A percentile compares a stretch with the other conserved stretches of the same genome.
Evolutionary conservation across 352 stramenopile species (phyloP).

Genomic region (Phytophthora idaei): DNA sequence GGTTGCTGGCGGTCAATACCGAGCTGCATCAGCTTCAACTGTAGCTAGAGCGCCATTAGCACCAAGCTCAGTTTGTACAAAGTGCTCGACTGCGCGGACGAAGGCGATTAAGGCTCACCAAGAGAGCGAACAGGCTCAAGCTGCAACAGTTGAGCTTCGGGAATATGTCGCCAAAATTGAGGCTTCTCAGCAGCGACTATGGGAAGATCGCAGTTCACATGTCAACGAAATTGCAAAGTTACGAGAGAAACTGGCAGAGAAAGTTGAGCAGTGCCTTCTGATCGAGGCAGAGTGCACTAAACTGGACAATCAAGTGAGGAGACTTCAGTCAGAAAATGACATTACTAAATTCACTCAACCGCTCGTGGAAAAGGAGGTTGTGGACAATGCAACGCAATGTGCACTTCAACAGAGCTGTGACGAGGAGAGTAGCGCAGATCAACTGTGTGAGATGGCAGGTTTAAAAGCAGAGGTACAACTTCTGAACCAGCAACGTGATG

Average conservation of each 20-base stretch:
- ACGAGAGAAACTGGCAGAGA: slow-evolving; percentile 17
- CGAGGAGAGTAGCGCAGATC: slow-evolving; percentile 8
- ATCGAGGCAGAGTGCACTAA: slow-evolving; percentile 13
- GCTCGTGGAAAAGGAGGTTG: neutral
- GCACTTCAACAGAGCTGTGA: slow-evolving; percentile 14
- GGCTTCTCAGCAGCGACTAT: slow-evolving; percentile 35
- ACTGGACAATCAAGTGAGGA: slow-evolving; percentile 24
- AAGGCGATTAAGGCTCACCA: slow-evolving; percentile 26
- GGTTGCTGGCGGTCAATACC: slow-evolving; percentile 46
- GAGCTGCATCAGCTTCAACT: slow-evolving; percentile 19
- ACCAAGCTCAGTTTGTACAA: slow-evolving; percentile 13
- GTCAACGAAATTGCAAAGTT: slow-evolving; percentile 33
- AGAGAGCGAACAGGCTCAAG: slow-evolving; percentile 20
- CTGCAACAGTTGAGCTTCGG: slow-evolving; percentile 23
- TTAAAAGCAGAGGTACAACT: slow-evolving; percentile 13
- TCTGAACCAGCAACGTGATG: slow-evolving; percentile 6
- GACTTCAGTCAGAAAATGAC: slow-evolving; percentile 13
- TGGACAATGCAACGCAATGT: slow-evolving; percentile 25
- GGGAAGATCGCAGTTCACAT: slow-evolving; percentile 32
- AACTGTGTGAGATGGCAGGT: slow-evolving; percentile 3
- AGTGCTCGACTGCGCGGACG: slow-evolving; percentile 25
- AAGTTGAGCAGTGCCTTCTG: slow-evolving; percentile 24
- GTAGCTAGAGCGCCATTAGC: neutral
- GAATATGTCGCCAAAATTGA: slow-evolving; percentile 40
- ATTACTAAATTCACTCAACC: neutral